Base-by-base conservation (phyloP, 2,329 filamentous ascomycete species). In the Pseudonectria buxi region DNA sequence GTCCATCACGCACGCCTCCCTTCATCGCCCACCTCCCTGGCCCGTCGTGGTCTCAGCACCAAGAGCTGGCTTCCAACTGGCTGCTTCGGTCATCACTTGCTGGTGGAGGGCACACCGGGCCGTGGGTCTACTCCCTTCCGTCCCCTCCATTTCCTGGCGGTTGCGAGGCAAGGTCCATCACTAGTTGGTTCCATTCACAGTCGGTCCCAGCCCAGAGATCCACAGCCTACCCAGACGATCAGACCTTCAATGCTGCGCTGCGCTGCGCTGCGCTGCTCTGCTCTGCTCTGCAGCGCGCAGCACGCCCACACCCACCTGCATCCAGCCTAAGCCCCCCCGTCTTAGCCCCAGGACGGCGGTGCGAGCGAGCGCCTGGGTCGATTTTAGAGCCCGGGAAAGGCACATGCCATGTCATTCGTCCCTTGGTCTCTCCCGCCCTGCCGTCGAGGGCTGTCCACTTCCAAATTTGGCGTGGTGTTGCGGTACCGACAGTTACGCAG, bases 121-220 rank as follows among this genome's bases (percentile, higher is more conserved):
- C 50, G 48, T 53, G 41, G 26, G 25, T 35, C 31, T 27, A 49
- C 49, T 41, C 38, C 57, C 54, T 53, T 53, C 47, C 48, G 50
- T 54, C 56, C 45, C 51, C 55, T 57, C 54, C 39, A 55, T 47
- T 25, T 24, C 31, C 31, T 32, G 41, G 35, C 18, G 29, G 14
- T 13, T 38, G 41, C 35, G 36, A 44, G 42, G 41, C 41, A 40
- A 47, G 37, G 41, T 35, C 44, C 47, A 47, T 51, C 43, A 44
- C 34, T 45, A 53, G 45, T 39, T 42, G 44, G 18, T 22, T 22
- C 18, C 24, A 24, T 11, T 11, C 7, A 16, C 18, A 11, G 24
- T 24, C 18, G 15, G 11, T 26, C 11, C 24, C 12, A 14, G 14
- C 13, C 4, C 30, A 25, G 14, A 22, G 18, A 22, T 22, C 18